A percentile compares a stretch with the other conserved stretches of the same genome.
Evolutionary conservation across 1,284 basidiomycete species (phyloP).

Genomic region (Caloboletus inedulis): DNA sequence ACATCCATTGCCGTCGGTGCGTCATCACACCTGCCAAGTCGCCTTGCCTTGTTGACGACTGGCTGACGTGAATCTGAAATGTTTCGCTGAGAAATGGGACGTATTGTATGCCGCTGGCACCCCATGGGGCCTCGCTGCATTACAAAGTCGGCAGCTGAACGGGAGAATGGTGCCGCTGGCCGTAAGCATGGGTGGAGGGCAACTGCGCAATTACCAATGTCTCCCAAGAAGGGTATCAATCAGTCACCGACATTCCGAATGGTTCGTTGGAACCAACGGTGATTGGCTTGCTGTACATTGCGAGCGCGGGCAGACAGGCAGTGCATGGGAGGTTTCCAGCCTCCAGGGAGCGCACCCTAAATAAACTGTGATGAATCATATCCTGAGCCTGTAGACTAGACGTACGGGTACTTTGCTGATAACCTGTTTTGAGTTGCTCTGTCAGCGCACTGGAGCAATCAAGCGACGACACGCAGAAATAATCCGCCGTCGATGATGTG

Average conservation of each 20-base stretch:
- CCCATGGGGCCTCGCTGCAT: not conserved
- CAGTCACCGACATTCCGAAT: not conserved
- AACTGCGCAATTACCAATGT: not conserved
- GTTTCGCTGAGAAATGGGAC: not conserved
- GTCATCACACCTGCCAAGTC: not conserved
- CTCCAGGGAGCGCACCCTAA: not conserved
- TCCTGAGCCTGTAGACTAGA: slow-evolving; percentile 4
- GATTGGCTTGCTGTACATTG: not conserved
- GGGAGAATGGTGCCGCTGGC: not conserved
- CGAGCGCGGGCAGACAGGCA: no score
- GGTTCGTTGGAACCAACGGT: not conserved
- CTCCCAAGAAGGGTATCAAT: not conserved
- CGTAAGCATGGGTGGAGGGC: not conserved
- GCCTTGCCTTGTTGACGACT: not conserved
- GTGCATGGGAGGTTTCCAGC: not conserved
- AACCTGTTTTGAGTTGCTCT: slow-evolving; percentile 7
- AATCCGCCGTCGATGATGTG: not conserved
- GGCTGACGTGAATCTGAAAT: slow-evolving; percentile 3
- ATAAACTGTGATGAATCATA: not conserved
- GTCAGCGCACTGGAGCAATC: not conserved
- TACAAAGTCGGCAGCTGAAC: not conserved
- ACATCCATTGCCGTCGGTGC: not conserved
- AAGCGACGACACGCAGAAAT: not conserved
- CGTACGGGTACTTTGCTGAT: not conserved
- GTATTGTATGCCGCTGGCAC: not conserved